phyloP scores from a whole-genome alignment of 768 basidiomycete genomes.

The Serpula lacrymans region DNA sequence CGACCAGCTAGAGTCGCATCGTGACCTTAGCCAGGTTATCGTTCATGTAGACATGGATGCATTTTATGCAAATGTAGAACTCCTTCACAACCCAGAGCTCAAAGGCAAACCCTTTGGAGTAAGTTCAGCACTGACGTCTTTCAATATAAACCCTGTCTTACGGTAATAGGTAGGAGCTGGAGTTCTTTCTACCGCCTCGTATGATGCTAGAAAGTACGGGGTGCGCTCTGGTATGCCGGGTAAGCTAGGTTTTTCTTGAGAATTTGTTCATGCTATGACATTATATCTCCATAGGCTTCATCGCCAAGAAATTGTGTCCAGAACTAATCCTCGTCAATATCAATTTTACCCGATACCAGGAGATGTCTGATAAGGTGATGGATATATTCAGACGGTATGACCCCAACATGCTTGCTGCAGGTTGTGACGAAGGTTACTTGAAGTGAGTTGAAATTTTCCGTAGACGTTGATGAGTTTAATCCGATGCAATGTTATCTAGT shows the following conservation, averaged over 20 bases:
- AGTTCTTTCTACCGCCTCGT: conserved; percentile 85
- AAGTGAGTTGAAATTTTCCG: conserved; percentile 53
- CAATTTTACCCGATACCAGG: conserved; percentile 59
- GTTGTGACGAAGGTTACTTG: conserved; percentile 89
- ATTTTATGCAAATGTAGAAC: conserved; percentile 82
- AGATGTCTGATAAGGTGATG: conserved; percentile 73
- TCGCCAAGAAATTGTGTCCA: conserved; percentile 93
- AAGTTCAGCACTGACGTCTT: conserved; percentile 11
- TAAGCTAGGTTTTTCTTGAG: conserved; percentile 25
- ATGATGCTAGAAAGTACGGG: conserved; percentile 87
- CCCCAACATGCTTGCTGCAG: conserved; percentile 68
- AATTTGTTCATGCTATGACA: background rate
- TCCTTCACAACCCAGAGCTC: conserved; percentile 60
- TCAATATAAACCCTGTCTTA: conserved; percentile 2
- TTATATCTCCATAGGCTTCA: conserved; percentile 54
- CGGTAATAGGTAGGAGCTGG: conserved; percentile 65
- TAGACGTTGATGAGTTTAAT: background rate
- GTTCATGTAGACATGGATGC: conserved; percentile 98
- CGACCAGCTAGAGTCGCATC: conserved; percentile 62
- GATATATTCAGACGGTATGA: conserved; percentile 67
- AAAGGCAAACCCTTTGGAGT: conserved; percentile 75
- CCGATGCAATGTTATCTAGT: conserved; percentile 34
- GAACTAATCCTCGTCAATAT: conserved; percentile 69
- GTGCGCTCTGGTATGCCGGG: conserved; percentile 96
- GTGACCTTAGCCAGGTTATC: conserved; percentile 81